Percentiles rank a stretch among this genome's conserved stretches.
These are phyloP conservation scores for Debaryomycetaceae sp. DNA, from an alignment of 1,139 yeast genomes.

Conservation along the genomic window DNA sequence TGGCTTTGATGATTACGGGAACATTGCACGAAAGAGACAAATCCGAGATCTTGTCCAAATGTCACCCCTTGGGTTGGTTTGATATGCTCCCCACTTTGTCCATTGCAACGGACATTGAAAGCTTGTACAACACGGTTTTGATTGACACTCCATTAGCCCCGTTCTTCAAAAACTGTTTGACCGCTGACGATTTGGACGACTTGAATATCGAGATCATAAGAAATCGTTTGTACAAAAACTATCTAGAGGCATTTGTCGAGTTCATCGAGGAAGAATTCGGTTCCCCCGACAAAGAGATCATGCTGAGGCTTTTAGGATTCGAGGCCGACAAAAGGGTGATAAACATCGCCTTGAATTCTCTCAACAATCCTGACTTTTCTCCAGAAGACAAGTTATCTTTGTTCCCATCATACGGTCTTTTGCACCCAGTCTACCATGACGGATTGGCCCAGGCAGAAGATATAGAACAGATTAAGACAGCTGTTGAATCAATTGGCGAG, in stretches of 20 bases:
- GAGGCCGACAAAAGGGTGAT: constrained; percentile 96
- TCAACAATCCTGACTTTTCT: constrained; percentile 70
- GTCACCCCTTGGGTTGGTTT: constrained; percentile 98
- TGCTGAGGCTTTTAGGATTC: constrained; percentile 73
- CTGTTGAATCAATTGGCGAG: constrained; percentile 72
- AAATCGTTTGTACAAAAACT: constrained; percentile 87
- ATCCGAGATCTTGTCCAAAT: constrained; percentile 78
- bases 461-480: constrained; percentile 72
- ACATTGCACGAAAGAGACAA: constrained; percentile 93
- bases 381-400: constrained; percentile 66
- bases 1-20: constrained; percentile 93
- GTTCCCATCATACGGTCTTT: constrained; percentile 76
- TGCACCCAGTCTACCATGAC: constrained; percentile 72
- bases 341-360: constrained; percentile 85
- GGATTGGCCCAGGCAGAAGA: constrained; percentile 78
- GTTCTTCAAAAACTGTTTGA: constrained; percentile 84
- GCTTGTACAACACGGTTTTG: constrained; percentile 88
- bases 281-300: constrained; percentile 76
- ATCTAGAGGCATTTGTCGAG: constrained; percentile 78
- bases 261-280: constrained; percentile 61
- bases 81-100: constrained; percentile 94
- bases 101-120: constrained; percentile 91
- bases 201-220: constrained; percentile 92
- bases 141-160: constrained; percentile 98
- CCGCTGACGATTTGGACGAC: constrained; percentile 95